phyloP scores from a whole-genome alignment of 1,139 yeast species.

The Zygosaccharomyces pseudobailii region DNA sequence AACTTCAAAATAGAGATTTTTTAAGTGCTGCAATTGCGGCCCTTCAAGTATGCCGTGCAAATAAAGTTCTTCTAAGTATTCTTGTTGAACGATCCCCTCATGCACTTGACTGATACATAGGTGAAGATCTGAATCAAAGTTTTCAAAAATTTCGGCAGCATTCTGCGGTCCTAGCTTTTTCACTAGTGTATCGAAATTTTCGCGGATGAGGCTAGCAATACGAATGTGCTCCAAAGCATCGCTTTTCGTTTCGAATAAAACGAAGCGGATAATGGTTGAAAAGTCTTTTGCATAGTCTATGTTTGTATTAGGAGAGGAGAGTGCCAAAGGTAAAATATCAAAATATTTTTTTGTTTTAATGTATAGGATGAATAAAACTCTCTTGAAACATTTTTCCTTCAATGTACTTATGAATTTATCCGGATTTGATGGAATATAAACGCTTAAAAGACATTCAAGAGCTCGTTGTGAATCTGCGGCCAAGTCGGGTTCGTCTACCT shows the following conservation, averaged over 20 bases:
- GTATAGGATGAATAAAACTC: conserved; percentile 57
- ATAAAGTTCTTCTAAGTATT: conserved; percentile 22
- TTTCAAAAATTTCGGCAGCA: conserved; percentile 14
- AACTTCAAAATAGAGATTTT: conserved; percentile 15
- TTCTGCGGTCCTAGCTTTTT: conserved; percentile 5
- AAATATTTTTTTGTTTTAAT: conserved; percentile 47
- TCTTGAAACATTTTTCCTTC: conserved; percentile 48
- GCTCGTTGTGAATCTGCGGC: conserved; percentile 65
- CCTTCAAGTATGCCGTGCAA: neutral
- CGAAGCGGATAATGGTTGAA: neutral
- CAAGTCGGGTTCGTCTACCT: conserved; percentile 20
- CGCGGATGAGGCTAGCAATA: conserved; percentile 5
- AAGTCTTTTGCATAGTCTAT: conserved; percentile 6
- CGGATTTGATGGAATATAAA: conserved; percentile 51
- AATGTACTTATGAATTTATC: conserved; percentile 47
- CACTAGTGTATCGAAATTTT: conserved; percentile 13
- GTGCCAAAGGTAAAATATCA: conserved; percentile 42
- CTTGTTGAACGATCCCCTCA: conserved; percentile 9
- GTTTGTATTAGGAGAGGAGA: conserved; percentile 8
- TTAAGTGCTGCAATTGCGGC: conserved; percentile 8
- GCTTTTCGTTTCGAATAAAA: conserved; percentile 5
- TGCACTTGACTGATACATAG: conserved; percentile 7
- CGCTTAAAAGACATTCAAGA: conserved; percentile 59
- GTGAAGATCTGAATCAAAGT: conserved; percentile 22
- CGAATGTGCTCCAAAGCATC: conserved; percentile 6